These are phyloP conservation scores for Jamesozyma jinghongensis DNA, from an alignment of 805 yeast genomes.

Conservation along the genomic window DNA sequence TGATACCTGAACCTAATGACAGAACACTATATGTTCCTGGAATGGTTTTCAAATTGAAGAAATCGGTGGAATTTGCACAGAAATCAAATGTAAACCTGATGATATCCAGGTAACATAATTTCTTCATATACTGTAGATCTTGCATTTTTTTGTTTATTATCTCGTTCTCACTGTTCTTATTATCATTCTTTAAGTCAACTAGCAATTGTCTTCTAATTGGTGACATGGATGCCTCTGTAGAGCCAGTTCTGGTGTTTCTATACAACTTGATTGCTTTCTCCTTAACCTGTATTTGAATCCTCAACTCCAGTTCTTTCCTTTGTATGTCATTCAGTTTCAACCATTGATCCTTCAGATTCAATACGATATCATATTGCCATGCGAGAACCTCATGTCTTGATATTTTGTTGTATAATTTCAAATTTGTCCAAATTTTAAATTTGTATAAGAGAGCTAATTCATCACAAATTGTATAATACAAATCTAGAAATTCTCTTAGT, in stretches of 20 bases:
- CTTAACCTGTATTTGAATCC: slow-evolving; percentile 48
- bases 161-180: not conserved
- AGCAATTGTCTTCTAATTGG: slow-evolving; percentile 4
- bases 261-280: slow-evolving; percentile 16
- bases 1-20: slow-evolving; percentile 26
- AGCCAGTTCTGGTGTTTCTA: not conserved
- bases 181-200: slow-evolving; percentile 1
- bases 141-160: slow-evolving; percentile 24
- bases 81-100: slow-evolving; percentile 39
- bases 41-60: slow-evolving; percentile 34
- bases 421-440: slow-evolving; percentile 29
- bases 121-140: slow-evolving; percentile 31
- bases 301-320: slow-evolving; percentile 6
- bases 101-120: slow-evolving; percentile 33
- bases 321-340: slow-evolving; percentile 26
- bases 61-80: slow-evolving; percentile 38
- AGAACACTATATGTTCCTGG: slow-evolving; percentile 24
- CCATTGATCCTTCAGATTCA: slow-evolving; percentile 46
- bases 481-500: slow-evolving; percentile 42
- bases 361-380: slow-evolving; percentile 62
- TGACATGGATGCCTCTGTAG: not conserved
- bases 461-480: slow-evolving; percentile 59
- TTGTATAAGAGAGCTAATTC: slow-evolving; percentile 47
- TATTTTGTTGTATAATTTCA: slow-evolving; percentile 30
- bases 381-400: slow-evolving; percentile 52